Evolutionary conservation across 805 yeast species (phyloP).

Genomic region (Metschnikowia lunata): DNA sequence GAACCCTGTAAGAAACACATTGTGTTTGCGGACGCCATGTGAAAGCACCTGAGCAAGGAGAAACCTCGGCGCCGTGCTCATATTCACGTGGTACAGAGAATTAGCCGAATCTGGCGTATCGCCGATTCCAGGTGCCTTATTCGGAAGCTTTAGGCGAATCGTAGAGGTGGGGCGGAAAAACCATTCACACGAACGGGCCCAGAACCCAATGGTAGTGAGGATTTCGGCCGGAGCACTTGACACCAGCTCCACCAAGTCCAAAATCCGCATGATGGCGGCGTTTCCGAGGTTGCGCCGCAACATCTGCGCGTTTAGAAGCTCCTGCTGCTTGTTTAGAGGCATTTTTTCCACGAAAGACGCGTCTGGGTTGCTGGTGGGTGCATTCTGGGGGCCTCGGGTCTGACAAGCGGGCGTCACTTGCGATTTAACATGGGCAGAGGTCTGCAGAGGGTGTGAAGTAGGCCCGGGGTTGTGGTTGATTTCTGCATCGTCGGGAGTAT

Average conservation of each 20-base stretch:
- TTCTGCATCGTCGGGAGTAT: background rate
- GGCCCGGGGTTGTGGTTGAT: background rate
- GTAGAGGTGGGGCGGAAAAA: slow-evolving; percentile 31
- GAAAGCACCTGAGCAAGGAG: slow-evolving; percentile 48
- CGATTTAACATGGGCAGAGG: background rate
- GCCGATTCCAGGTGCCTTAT: background rate
- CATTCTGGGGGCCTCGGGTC: background rate
- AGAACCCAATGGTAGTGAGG: slow-evolving; percentile 29
- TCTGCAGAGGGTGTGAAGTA: background rate
- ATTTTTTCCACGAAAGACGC: background rate
- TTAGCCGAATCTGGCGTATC: background rate
- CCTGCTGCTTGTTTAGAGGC: slow-evolving; percentile 3
- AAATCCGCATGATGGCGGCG: slow-evolving; percentile 37
- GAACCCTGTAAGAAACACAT: slow-evolving; percentile 32
- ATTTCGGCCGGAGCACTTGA: slow-evolving; percentile 30
- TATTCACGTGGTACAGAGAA: slow-evolving; percentile 54
- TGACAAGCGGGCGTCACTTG: too few relatives aligned
- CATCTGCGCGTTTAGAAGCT: slow-evolving; percentile 24
- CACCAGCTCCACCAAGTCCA: slow-evolving; percentile 38
- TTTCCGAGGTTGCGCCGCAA: slow-evolving; percentile 39
- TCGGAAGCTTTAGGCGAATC: slow-evolving; percentile 26
- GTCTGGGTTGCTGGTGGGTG: background rate
- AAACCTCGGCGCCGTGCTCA: slow-evolving; percentile 61
- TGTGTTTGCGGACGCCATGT: slow-evolving; percentile 32
- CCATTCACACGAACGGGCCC: slow-evolving; percentile 32